Percentiles rank a stretch among this genome's conserved stretches.
Evolutionary conservation across 1,284 basidiomycete genomes (phyloP).

Genomic region (Boletellus deceptivus): DNA sequence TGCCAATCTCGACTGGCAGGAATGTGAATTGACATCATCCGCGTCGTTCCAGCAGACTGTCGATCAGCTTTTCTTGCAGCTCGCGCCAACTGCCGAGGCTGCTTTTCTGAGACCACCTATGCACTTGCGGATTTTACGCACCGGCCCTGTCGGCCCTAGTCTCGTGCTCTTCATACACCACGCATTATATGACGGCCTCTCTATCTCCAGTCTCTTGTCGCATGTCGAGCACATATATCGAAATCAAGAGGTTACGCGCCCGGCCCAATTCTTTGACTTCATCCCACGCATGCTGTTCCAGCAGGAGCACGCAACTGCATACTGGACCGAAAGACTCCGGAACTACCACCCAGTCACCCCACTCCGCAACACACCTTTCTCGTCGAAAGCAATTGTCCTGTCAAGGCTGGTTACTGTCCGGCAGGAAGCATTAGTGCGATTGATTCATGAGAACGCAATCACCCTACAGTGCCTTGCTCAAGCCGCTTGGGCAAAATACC

Average conservation of each 20-base stretch:
- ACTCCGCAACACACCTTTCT: constrained; percentile 4
- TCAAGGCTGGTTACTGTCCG: constrained; percentile 13
- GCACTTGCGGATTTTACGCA: constrained; percentile 34
- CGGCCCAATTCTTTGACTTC: constrained; percentile 37
- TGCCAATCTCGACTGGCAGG: constrained; percentile 37
- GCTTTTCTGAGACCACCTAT: constrained; percentile 37
- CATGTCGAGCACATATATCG: constrained; percentile 37
- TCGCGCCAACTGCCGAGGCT: constrained; percentile 24
- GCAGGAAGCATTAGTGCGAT: constrained; percentile 11
- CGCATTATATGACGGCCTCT: constrained; percentile 51
- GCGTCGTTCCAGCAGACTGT: constrained; percentile 15
- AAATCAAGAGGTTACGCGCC: constrained; percentile 14
- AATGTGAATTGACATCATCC: constrained; percentile 10
- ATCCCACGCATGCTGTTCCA: constrained; percentile 36
- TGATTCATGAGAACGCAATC: constrained; percentile 26
- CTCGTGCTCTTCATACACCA: constrained; percentile 49
- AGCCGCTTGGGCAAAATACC: constrained; percentile 41
- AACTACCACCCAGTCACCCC: constrained; percentile 26
- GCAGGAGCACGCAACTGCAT: constrained; percentile 40
- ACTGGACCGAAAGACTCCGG: constrained; percentile 39
- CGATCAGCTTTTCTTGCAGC: constrained; percentile 18
- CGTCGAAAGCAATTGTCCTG: constrained; percentile 9
- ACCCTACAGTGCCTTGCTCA: constrained; percentile 43
- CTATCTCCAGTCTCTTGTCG: constrained; percentile 38
- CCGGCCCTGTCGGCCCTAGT: constrained; percentile 11